Evolutionary conservation across 768 basidiomycete genomes (phyloP).

Genomic region (Tricholoma hemisulphureum): DNA sequence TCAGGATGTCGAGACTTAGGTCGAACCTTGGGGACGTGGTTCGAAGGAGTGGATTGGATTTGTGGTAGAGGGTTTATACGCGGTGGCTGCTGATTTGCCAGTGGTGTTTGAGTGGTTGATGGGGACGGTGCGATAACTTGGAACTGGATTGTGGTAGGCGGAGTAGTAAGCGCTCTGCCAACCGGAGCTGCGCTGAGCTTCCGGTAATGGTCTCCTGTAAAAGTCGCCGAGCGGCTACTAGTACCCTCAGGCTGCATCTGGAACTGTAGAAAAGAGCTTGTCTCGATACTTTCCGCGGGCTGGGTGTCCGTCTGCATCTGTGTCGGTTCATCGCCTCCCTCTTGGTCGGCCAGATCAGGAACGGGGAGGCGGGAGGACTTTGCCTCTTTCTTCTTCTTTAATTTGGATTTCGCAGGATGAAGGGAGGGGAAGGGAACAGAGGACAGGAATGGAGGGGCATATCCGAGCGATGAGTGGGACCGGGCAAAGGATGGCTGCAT

Average conservation of each 20-base stretch:
- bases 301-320: slow-evolving; percentile 7
- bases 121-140: slow-evolving; percentile 11
- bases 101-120: slow-evolving; percentile 11
- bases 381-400: slow-evolving; percentile 21
- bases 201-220: slow-evolving; percentile 24
- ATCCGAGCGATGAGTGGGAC: slow-evolving; percentile 16
- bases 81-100: slow-evolving; percentile 1
- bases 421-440: slow-evolving; percentile 26
- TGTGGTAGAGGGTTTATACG: not conserved
- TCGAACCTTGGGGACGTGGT: not conserved
- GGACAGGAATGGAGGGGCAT: slow-evolving; percentile 21
- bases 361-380: slow-evolving; percentile 17
- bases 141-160: slow-evolving; percentile 21
- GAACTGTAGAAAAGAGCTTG: slow-evolving; percentile 20
- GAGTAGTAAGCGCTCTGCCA: slow-evolving; percentile 17
- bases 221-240: not conserved
- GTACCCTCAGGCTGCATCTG: slow-evolving; percentile 14
- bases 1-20: slow-evolving; percentile 20
- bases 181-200: slow-evolving; percentile 15
- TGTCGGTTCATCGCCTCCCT: slow-evolving; percentile 1
- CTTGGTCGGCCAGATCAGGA: slow-evolving; percentile 6
- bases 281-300: slow-evolving; percentile 6
- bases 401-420: slow-evolving; percentile 22
- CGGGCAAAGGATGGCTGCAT: slow-evolving; percentile 50
- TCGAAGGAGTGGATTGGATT: not conserved